Evolutionary conservation across 1,284 basidiomycete species (phyloP).

Genomic region (Ganoderma sp.): DNA sequence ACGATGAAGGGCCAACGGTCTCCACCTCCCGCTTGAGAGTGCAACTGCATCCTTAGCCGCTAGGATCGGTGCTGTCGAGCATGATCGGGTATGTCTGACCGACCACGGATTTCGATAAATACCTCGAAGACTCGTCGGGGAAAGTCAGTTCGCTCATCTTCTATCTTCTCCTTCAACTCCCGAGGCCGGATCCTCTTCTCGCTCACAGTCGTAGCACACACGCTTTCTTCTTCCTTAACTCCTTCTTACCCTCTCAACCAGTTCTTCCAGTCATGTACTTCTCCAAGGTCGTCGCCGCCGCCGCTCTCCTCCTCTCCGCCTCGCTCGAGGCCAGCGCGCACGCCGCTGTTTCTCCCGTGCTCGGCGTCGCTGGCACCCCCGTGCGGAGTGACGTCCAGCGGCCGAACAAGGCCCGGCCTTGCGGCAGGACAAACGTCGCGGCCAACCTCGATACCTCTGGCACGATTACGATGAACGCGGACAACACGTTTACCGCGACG

Average conservation of each 20-base stretch:
- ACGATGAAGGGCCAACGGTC: not conserved
- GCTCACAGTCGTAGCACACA: conserved; percentile 5
- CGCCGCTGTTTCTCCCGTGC: conserved; percentile 51
- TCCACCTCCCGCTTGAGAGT: not conserved
- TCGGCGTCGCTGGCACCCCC: conserved; percentile 52
- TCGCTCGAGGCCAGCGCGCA: conserved; percentile 47
- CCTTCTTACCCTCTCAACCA: not conserved
- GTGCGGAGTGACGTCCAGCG: conserved; percentile 53
- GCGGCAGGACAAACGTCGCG: conserved; percentile 54
- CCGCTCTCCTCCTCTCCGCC: conserved; percentile 32
- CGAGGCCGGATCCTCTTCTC: conserved; percentile 32
- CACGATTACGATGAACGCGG: conserved; percentile 47
- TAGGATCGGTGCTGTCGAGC: not conserved
- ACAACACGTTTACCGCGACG: conserved; percentile 51
- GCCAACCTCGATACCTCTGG: conserved; percentile 49
- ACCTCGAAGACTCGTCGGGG: not conserved
- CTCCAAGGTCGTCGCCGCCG: conserved; percentile 32
- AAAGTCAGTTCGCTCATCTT: conserved; percentile 1
- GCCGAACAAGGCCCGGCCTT: conserved; percentile 47
- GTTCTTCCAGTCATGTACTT: conserved; percentile 27
- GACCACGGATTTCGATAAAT: not conserved
- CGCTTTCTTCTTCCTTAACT: not conserved
- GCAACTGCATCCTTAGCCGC: not conserved
- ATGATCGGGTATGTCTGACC: not conserved
- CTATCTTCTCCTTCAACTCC: conserved; percentile 21